Conservation (phyloP, 768 basidiomycete species). For the Neoboletus subvelutipes region DNA sequence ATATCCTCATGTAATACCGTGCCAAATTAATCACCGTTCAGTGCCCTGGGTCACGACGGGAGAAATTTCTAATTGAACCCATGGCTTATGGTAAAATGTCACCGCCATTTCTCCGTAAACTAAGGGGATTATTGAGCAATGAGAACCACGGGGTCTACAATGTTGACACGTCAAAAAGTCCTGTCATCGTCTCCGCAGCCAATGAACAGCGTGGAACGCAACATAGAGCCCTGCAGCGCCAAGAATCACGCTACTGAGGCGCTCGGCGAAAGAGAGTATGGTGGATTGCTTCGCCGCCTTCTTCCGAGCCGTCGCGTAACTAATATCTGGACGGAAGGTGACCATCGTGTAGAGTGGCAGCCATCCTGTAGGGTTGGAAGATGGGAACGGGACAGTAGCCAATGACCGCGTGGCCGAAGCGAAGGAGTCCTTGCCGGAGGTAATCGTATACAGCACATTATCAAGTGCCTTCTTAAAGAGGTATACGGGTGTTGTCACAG, state of each 20-base stretch:
- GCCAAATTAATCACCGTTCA: conserved; percentile 38
- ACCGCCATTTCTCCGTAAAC: conserved; percentile 22
- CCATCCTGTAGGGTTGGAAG: conserved; percentile 71
- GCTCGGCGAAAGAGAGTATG: conserved; percentile 53
- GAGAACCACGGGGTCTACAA: conserved; percentile 33
- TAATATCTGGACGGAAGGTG: conserved; percentile 94
- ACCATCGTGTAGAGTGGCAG: conserved; percentile 96
- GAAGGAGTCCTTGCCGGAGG: conserved; percentile 47
- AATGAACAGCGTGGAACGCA: conserved; percentile 17
- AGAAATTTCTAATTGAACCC: conserved; percentile 22
- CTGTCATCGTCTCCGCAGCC: conserved; percentile 24
- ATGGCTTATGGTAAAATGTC: conserved; percentile 18
- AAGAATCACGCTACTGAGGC: conserved; percentile 46
- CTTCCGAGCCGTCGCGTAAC: conserved; percentile 77
- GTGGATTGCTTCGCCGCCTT: conserved; percentile 69
- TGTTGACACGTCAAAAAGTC: conserved; percentile 23
- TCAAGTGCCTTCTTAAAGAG: conserved; percentile 79
- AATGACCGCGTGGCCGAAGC: conserved; percentile 46
- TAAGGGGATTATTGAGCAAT: conserved; percentile 28
- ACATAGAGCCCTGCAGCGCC: conserved; percentile 44
- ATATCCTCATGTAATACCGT: conserved; percentile 34
- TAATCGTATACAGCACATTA: conserved; percentile 66
- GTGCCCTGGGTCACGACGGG: conserved; percentile 20
- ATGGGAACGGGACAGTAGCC: conserved; percentile 56
- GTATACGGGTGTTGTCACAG: conserved; percentile 80